Evolutionary conservation across 1,284 basidiomycete species (phyloP), one percentile per base, ranked within the genome.

Genomic region (Pisolithus thermaeus): DNA sequence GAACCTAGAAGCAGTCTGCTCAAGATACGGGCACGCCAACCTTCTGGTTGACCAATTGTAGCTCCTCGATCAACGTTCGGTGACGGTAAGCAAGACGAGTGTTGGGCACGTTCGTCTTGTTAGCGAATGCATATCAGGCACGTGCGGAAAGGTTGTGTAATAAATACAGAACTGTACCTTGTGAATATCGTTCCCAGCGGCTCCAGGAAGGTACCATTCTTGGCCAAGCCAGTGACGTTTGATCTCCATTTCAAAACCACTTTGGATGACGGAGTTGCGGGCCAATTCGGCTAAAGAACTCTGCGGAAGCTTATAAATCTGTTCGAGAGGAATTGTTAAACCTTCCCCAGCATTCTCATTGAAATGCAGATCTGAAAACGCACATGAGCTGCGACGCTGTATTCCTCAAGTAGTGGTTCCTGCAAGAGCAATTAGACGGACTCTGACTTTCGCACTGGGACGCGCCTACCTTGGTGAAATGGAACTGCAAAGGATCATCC

Each of bases 231-330:
- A 99, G 69, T 97, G 97, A 14, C 93, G 84, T 73, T 99, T 99
- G 63, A 98, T 72, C 69, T 97, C 90, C 93, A 98, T 98, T 72
- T 99, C 97, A 70, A 98, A 99, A 1, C 97, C 97, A 58, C 90
- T 94, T 68, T 99, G 97, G 49, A 93, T 76, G 35, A 98, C 96
- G 2, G 92, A 95, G 72, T 98, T 99, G 44, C 96, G 83, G 18
- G 97, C 96, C 25, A 99, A 80, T 72, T 99, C 96, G 44, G 85
- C 86, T 4, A 90, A 74, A 1, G 87, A 88, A 58, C 83, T 86
- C 64, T 90, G 88, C 0, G 92, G 90, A 46, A 97, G 73, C 70
- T 96, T 95, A 70, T 95, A 93, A 53, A 96, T 95, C 85, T 92
- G 62, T 43, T 45, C 12, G 32, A 44, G 51, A 42, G 40, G 50